These are phyloP conservation scores for Hyaloscypha finlandica DNA, from an alignment of 495 filamentous ascomycete genomes.

Conservation along the genomic window DNA sequence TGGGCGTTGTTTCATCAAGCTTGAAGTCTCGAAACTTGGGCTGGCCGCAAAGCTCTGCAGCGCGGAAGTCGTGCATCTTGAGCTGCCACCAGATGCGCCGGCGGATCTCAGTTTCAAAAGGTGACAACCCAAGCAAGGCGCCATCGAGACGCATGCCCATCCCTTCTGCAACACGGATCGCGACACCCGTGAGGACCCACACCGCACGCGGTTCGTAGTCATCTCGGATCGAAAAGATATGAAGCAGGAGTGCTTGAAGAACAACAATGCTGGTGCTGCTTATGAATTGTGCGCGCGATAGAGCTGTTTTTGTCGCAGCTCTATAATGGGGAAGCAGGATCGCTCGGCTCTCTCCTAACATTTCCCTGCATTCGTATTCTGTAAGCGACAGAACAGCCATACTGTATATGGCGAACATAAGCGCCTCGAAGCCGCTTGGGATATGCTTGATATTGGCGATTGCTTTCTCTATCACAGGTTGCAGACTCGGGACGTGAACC, in stretches of 20 bases:
- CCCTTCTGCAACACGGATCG: slow-evolving; percentile 77
- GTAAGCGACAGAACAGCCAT: slow-evolving; percentile 69
- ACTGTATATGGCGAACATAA: slow-evolving; percentile 80
- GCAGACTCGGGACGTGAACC: slow-evolving; percentile 58
- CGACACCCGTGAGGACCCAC: slow-evolving; percentile 67
- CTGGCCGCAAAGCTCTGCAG: slow-evolving; percentile 81
- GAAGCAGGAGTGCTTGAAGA: slow-evolving; percentile 76
- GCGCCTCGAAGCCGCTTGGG: slow-evolving; percentile 62
- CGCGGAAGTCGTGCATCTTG: slow-evolving; percentile 69
- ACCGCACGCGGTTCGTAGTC: slow-evolving; percentile 36
- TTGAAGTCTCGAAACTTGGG: slow-evolving; percentile 66
- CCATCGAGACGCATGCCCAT: slow-evolving; percentile 81
- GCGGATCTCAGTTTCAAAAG: slow-evolving; percentile 83
- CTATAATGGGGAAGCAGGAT: slow-evolving; percentile 64
- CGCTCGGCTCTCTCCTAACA: slow-evolving; percentile 55
- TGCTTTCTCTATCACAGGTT: slow-evolving; percentile 37
- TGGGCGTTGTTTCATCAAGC: slow-evolving; percentile 66
- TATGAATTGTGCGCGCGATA: slow-evolving; percentile 72
- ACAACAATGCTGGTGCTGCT: slow-evolving; percentile 71
- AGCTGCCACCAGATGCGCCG: slow-evolving; percentile 84
- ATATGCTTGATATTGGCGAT: slow-evolving; percentile 51
- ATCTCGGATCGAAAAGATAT: slow-evolving; percentile 46
- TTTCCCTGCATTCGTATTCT: slow-evolving; percentile 48
- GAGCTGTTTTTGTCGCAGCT: slow-evolving; percentile 73
- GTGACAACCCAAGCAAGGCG: slow-evolving; percentile 64